These are phyloP conservation scores for Pyrenochaeta sp. DNA, from an alignment of 2,329 filamentous ascomycete genomes.

Conservation along the genomic window DNA sequence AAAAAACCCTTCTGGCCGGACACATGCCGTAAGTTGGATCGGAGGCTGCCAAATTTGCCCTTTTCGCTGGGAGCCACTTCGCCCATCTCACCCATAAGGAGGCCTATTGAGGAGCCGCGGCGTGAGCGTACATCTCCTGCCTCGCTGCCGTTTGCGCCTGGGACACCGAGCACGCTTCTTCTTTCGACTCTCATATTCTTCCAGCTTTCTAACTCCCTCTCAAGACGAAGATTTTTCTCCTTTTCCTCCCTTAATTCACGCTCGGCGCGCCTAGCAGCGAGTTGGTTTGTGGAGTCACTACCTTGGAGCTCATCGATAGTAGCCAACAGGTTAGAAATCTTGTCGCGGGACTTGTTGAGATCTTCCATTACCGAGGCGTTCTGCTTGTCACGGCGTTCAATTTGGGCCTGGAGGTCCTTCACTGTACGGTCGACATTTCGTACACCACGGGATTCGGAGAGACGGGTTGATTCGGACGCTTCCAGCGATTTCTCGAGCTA, in stretches of 20 bases:
- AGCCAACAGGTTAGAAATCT: conserved; percentile 85
- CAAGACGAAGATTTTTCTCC: conserved; percentile 81
- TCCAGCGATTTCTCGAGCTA: conserved; percentile 91
- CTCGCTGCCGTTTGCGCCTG: conserved; percentile 51
- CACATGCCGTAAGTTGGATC: conserved; percentile 50
- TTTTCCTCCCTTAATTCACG: conserved; percentile 88
- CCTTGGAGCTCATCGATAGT: conserved; percentile 95
- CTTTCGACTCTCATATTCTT: conserved; percentile 75
- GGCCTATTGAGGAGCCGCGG: conserved; percentile 54
- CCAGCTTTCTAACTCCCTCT: conserved; percentile 86
- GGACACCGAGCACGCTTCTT: conserved; percentile 45
- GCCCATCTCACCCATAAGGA: conserved; percentile 48
- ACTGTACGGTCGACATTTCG: conserved; percentile 94
- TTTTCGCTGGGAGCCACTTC: conserved; percentile 41
- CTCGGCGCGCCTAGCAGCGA: conserved; percentile 84
- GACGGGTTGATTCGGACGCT: conserved; percentile 79
- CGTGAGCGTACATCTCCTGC: conserved; percentile 53
- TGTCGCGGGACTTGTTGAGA: conserved; percentile 84
- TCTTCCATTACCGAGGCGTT: conserved; percentile 84
- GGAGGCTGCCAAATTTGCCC: conserved; percentile 43
- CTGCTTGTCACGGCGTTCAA: conserved; percentile 92
- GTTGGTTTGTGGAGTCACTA: conserved; percentile 81
- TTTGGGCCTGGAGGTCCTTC: conserved; percentile 89
- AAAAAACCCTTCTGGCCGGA: conserved; percentile 62
- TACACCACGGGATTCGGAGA: conserved; percentile 82